Percentiles rank a stretch among this genome's conserved stretches.
Conservation (phyloP, 768 basidiomycete species). For the Pleurotus pulmonarius region DNA sequence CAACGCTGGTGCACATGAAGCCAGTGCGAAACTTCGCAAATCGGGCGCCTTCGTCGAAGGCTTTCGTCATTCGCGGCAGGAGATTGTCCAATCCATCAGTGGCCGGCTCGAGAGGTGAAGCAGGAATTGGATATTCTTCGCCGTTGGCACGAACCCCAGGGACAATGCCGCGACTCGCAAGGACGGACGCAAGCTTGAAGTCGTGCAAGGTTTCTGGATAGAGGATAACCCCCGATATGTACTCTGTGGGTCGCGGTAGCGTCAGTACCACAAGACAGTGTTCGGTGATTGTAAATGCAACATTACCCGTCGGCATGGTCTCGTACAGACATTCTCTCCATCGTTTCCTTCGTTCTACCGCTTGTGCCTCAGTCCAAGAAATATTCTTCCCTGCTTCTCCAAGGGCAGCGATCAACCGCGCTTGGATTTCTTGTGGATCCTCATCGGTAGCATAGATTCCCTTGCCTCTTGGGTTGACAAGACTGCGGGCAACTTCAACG, state of each 20-base stretch:
- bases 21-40: slow-evolving; percentile 53
- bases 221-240: slow-evolving; percentile 51
- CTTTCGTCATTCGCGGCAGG: slow-evolving; percentile 36
- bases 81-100: slow-evolving; percentile 49
- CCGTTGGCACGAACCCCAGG: slow-evolving; percentile 48
- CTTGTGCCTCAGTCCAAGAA: slow-evolving; percentile 29
- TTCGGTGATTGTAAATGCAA: neutral
- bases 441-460: slow-evolving; percentile 56
- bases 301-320: slow-evolving; percentile 35
- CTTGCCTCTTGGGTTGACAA: slow-evolving; percentile 45
- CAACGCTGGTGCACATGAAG: slow-evolving; percentile 37
- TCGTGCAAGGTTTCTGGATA: slow-evolving; percentile 45
- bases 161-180: slow-evolving; percentile 42
- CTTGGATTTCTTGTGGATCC: slow-evolving; percentile 38
- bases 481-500: slow-evolving; percentile 37
- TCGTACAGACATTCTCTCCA: slow-evolving; percentile 44
- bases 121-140: slow-evolving; percentile 41
- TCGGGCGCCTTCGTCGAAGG: slow-evolving; percentile 39
- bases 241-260: slow-evolving; percentile 23
- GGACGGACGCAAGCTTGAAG: slow-evolving; percentile 42
- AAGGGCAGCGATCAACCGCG: slow-evolving; percentile 31
- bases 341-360: slow-evolving; percentile 32
- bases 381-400: slow-evolving; percentile 21
- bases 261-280: too few relatives aligned
- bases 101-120: slow-evolving; percentile 40